phyloP scores from a whole-genome alignment of 139 green algal species.

The Picochlorum sp. region DNA sequence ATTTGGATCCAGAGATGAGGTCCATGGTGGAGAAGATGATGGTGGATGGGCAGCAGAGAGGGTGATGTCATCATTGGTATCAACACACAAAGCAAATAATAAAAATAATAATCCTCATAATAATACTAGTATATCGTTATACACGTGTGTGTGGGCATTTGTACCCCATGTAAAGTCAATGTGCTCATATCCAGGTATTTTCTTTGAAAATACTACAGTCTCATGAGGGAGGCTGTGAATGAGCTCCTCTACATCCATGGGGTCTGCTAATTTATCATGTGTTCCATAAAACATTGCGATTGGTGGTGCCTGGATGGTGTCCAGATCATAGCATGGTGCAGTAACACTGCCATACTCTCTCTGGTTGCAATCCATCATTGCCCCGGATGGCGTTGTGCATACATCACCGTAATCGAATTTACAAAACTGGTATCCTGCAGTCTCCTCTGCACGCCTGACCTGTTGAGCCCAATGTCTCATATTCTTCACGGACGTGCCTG shows the following conservation, averaged over 20 bases:
- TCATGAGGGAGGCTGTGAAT: conserved; percentile 19
- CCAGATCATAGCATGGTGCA: conserved; percentile 37
- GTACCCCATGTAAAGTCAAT: conserved; percentile 48
- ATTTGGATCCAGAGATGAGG: conserved; percentile 90
- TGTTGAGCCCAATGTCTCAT: conserved; percentile 26
- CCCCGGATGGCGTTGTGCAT: conserved; percentile 8
- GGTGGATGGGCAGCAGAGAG: conserved; percentile 89
- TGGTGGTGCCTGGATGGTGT: conserved; percentile 15
- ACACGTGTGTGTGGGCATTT: conserved; percentile 24
- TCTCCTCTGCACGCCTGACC: not conserved
- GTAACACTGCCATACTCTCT: conserved; percentile 32
- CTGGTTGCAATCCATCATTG: conserved; percentile 20
- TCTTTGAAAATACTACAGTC: conserved; percentile 12
- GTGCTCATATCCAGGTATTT: conserved; percentile 43
- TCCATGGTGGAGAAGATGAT: conserved; percentile 88
- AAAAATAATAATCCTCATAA: conserved; percentile 16
- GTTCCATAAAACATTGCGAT: conserved; percentile 48
- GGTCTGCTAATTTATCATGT: conserved; percentile 37
- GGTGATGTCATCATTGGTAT: no score
- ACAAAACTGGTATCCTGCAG: conserved; percentile 6
- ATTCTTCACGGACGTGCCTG: conserved; percentile 29
- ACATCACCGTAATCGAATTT: conserved; percentile 20
- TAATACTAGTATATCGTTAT: conserved; percentile 29
- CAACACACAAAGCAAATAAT: conserved; percentile 52
- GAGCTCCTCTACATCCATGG: conserved; percentile 37